Percentiles rank a stretch among this genome's conserved stretches.
Evolutionary conservation across 164 flowering plant genomes (phyloP).

Genomic region (Tetrastigma voinierianum): DNA sequence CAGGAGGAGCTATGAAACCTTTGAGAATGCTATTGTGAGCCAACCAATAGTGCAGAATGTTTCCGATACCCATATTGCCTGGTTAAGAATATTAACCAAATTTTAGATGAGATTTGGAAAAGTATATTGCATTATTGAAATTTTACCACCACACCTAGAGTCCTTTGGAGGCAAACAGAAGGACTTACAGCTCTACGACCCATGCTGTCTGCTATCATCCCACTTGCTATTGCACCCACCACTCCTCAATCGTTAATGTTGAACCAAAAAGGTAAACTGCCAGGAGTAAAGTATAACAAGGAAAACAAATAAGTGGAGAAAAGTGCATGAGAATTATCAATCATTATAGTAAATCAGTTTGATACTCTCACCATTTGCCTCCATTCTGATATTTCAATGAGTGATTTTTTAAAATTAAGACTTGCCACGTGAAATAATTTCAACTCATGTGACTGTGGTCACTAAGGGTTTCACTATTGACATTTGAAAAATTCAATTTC

Average conservation of each 20-base stretch:
- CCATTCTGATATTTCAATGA: too few species aligned
- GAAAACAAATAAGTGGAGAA: not conserved
- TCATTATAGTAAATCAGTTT: too few species aligned
- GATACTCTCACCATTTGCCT: too few species aligned
- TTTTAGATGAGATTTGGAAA: not conserved
- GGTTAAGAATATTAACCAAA: not conserved
- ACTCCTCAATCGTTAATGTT: conserved; percentile 25
- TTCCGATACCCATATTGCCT: conserved; percentile 40
- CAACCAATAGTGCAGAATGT: conserved; percentile 37
- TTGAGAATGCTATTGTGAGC: conserved; percentile 31
- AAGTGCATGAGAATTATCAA: too few species aligned
- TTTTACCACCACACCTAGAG: too few species aligned
- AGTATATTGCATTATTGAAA: too few species aligned
- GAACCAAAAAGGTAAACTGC: conserved; percentile 34
- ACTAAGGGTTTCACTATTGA: too few species aligned
- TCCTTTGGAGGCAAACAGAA: too few species aligned
- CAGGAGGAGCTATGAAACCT: conserved; percentile 19
- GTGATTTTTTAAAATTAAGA: too few species aligned
- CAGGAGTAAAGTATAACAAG: not conserved
- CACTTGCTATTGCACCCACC: conserved; percentile 27
- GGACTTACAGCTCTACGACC: conserved; percentile 25
- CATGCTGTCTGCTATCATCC: conserved; percentile 21
- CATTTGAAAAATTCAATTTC: too few species aligned
- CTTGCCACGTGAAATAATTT: too few species aligned
- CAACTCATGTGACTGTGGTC: too few species aligned